phyloP scores from a whole-genome alignment of 2,329 filamentous ascomycete species.

The Stachybotrys elegans region DNA sequence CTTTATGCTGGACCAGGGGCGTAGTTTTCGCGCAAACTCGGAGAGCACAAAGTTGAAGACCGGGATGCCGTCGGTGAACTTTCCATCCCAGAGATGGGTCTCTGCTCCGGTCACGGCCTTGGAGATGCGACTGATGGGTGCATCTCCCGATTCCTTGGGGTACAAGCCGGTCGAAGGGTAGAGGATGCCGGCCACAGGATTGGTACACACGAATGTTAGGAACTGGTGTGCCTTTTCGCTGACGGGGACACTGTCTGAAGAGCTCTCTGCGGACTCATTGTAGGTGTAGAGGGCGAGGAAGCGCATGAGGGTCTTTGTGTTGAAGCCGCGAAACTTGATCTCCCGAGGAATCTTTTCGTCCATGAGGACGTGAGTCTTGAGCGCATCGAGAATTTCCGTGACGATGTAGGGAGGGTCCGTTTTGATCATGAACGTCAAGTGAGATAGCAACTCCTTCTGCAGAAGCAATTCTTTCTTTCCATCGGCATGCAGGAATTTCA shows the following conservation, averaged over 20 bases:
- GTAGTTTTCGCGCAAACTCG: constrained; percentile 71
- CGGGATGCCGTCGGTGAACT: constrained; percentile 60
- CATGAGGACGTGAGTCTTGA: constrained; percentile 67
- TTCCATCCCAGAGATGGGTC: constrained; percentile 64
- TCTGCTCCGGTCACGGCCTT: constrained; percentile 53
- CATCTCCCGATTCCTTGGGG: constrained; percentile 61
- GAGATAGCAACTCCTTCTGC: constrained; percentile 75
- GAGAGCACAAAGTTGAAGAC: constrained; percentile 77
- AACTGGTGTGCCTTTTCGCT: constrained; percentile 70
- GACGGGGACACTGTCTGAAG: constrained; percentile 45
- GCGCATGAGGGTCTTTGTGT: constrained; percentile 65
- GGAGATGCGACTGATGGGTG: constrained; percentile 25
- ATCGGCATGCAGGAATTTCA: constrained; percentile 72
- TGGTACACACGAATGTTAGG: constrained; percentile 70
- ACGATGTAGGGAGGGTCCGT: constrained; percentile 74
- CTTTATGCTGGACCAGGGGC: constrained; percentile 74
- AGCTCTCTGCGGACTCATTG: constrained; percentile 37
- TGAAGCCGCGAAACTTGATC: constrained; percentile 71
- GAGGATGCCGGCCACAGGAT: constrained; percentile 65
- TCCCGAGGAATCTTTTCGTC: constrained; percentile 70
- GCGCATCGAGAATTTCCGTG: constrained; percentile 64
- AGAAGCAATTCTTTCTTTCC: constrained; percentile 77
- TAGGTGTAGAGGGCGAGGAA: constrained; percentile 69
- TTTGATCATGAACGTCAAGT: constrained; percentile 72
- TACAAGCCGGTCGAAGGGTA: constrained; percentile 80